Evolutionary conservation across 345 rosid genomes (phyloP), one percentile per base, ranked within the genome.

Genomic region (Bruguiera parviflora): DNA sequence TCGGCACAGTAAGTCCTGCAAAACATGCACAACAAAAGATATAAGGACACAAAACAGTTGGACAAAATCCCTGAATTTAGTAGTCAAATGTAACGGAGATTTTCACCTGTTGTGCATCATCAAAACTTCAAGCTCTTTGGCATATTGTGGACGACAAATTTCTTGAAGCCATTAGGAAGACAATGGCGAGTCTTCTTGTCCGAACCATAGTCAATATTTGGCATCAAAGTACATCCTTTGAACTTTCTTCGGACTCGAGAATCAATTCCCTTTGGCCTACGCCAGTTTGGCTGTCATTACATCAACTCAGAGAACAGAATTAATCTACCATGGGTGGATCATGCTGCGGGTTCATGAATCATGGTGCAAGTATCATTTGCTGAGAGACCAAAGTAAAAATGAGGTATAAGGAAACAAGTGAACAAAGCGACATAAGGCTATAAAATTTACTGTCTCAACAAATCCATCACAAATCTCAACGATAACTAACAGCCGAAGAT

Each of bases 221-320:
- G 96, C 92, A 90, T 90, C 68, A 90, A 55, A 8, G 96, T 88
- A 21, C 81, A 79, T 67, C 95, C 98, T 63, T 88, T 90, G 77
- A 92, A 92, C 89, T 90, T 92, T 72, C 96, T 84, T 11, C 96
- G 46, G 13, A 90, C 98, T 10, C 95, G 80, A 0, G 96, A 90
- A 56, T 88, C 95, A 67, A 90, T 90, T 87, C 95, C 98, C 79
- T 90, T 92, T 5, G 96, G 96, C 60, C 92, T 80, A 18, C 96
- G 88, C 98, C 98, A 92, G 82, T 66, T 92, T 69, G 71, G 72
- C 96, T 88, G 69, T 51, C 22, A 59, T 10, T 27, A 4, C 22
- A 0, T 25, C 33, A 35, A n/a, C 21, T 2, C 9, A 43, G n/a
- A 13, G 5, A 4, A 43, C 49, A 43, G 1, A 62, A 35, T 37